Base-by-base conservation (phyloP, 305 asterid genomes). In the Plantago coronopus region DNA sequence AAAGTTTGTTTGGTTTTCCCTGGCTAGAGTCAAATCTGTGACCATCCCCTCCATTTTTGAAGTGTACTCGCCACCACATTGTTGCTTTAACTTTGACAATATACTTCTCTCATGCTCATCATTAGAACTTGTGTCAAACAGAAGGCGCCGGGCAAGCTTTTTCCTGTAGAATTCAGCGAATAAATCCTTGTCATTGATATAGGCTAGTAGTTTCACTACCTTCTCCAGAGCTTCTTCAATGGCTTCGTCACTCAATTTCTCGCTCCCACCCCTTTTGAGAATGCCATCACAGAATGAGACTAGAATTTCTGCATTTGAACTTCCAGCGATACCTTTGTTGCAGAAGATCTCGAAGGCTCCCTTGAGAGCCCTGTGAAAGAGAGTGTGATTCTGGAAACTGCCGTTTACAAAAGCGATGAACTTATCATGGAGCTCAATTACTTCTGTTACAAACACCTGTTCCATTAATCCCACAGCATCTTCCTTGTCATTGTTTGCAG, bases 11-110 rank as follows among this genome's bases (percentile, higher is more conserved):
- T 90, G 99, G 55, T 94, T 85, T 73, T 94, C 99, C 83, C 88
- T 86, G 51, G 95, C 97, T 64, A 90, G 83, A 13, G 97, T 90
- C 84, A 94, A 75, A 78, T 94, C 99, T 1, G 95, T 94, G 46
- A 94, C 99, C 96, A 94, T 94, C 58, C 97, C 96, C 81, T 94
- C 99, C 97, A 94, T 94, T 88, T 90, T 94, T 19, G 95, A 90
- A 5, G 99, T 94, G 69, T 90, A 87, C 51, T 87, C 94, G 57
- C 91, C 95, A 48, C 97, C 97, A 65, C 96, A 87, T 75, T 90
- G 95, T 77, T 87, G 97, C 84, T 94, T 94, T 87, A 94, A 63
- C 74, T 85, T 94, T 69, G 96, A 87, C 47, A 94, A 69, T 68
- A 87, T 88, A 74, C 95, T 90, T 74, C 97, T 84, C 78, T 94